phyloP scores from a whole-genome alignment of 1,284 basidiomycete genomes.

The Tremellales sp. region DNA sequence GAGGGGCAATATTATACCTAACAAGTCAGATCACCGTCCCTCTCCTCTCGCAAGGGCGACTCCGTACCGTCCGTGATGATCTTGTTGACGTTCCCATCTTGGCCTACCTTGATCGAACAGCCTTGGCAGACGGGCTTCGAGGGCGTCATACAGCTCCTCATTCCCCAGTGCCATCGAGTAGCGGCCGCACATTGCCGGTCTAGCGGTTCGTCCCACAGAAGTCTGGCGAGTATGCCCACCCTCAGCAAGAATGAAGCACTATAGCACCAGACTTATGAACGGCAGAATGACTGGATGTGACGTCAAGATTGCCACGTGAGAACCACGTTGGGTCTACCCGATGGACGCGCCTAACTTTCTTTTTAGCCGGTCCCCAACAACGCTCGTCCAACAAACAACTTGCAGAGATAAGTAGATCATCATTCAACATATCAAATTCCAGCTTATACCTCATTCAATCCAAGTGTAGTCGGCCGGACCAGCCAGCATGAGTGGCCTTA shows the following conservation, averaged over 20 bases:
- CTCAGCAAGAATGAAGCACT: too few relatives aligned
- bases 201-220: too few relatives aligned
- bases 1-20: constrained; percentile 45
- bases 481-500: not conserved
- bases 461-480: not conserved
- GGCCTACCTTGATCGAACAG: constrained; percentile 22
- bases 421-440: not conserved
- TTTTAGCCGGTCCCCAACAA: not conserved
- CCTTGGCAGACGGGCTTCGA: constrained; percentile 24
- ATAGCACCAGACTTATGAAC: too few relatives aligned
- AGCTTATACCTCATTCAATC: not conserved
- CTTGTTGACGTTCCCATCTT: constrained; percentile 38
- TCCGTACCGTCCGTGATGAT: constrained; percentile 31
- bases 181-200: constrained; percentile 43
- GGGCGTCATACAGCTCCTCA: constrained; percentile 30
- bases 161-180: constrained; percentile 39
- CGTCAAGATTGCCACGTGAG: too few relatives aligned
- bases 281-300: too few relatives aligned
- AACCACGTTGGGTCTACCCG: too few relatives aligned
- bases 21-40: constrained; percentile 5
- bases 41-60: not conserved
- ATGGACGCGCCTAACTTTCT: not conserved
- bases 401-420: too few relatives aligned
- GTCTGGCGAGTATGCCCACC: too few relatives aligned
- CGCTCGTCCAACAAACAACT: not conserved